Base-by-base conservation (phyloP, 345 rosid genomes). In the Gossypium arboreum region DNA sequence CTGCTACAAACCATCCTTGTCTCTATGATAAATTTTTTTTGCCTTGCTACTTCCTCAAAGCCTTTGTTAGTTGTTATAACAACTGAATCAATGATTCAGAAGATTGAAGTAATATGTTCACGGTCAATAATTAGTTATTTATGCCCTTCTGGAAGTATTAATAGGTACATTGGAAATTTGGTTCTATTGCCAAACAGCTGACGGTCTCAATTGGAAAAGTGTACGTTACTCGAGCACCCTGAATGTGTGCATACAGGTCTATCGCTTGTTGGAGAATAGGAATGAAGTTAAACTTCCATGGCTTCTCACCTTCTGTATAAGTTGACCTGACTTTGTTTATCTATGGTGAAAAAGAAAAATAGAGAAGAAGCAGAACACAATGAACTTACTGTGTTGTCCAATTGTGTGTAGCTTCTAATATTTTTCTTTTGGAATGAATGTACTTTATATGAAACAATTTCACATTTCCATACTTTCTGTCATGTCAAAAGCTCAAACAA, bases 401-500 rank as follows among this genome's bases (percentile, higher is more conserved):
- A 24, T 25, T 10, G 13, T 44, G 12, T 12, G 54, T 66, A 18
- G 51, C 4, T 63, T 61, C 65, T 70, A 20, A 43, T 17, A 6
- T 71, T 70, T 41, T 58, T 17, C 44, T 68, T 34, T 50, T 68
- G 12, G 16, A 48, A 8, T 67, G 71, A 62, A 12, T 57, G 65
- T 44, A 39, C 56, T 4, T 48, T 29, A 65, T 75, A 34, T 55
- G 27, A 45, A 20, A 54, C 41, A 70, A 57, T 9, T 45, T 56
- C 11, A 25, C 12, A 27, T 54, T 54, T 62, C 51, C 22, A 7
- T 47, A 25, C 51, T 18, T 58, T 25, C 41, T 22, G 39, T 39
- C 55, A 59, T 72, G 66, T 24, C 16, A 48, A 51, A 78, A 77
- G 50, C 75, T 78, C 15, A 51, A 52, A 24, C 60, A 60, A 64